phyloP scores from a whole-genome alignment of 768 basidiomycete species.

The Collybia nuda region DNA sequence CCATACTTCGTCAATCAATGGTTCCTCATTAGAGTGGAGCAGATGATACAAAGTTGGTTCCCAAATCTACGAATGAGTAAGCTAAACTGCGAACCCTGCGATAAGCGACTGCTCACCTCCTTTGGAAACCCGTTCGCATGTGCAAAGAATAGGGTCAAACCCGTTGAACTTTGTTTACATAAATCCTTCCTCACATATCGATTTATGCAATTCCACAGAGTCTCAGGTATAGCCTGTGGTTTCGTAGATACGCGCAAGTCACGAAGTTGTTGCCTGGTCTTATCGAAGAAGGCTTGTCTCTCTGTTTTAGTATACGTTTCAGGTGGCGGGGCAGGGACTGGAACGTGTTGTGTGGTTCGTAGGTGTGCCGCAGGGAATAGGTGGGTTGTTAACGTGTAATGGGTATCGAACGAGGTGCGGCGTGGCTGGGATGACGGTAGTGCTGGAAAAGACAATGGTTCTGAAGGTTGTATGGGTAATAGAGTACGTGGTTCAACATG shows the following conservation, averaged over 20 bases:
- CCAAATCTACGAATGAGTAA: slow-evolving; percentile 61
- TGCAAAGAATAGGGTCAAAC: slow-evolving; percentile 71
- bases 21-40: slow-evolving; percentile 38
- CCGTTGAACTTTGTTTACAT: slow-evolving; percentile 24
- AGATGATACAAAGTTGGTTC: slow-evolving; percentile 64
- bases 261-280: slow-evolving; percentile 22
- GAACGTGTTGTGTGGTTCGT: slow-evolving; percentile 41
- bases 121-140: slow-evolving; percentile 91
- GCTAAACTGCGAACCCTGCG: background rate
- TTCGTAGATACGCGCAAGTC: slow-evolving; percentile 28
- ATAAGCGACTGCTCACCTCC: slow-evolving; percentile 52
- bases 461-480: slow-evolving; percentile 37
- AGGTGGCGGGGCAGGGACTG: slow-evolving; percentile 31
- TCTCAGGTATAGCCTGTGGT: slow-evolving; percentile 36
- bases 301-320: slow-evolving; percentile 35
- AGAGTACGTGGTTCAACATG: slow-evolving; percentile 22
- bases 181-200: slow-evolving; percentile 54
- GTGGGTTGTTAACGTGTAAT: slow-evolving; percentile 51
- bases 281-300: slow-evolving; percentile 21
- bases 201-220: slow-evolving; percentile 73
- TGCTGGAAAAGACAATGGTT: slow-evolving; percentile 29
- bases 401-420: slow-evolving; percentile 28
- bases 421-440: slow-evolving; percentile 41
- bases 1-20: slow-evolving; percentile 70
- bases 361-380: slow-evolving; percentile 54